Evolutionary conservation across 306 rosid genomes (phyloP).

Genomic region (Pachyrhizus erosus): DNA sequence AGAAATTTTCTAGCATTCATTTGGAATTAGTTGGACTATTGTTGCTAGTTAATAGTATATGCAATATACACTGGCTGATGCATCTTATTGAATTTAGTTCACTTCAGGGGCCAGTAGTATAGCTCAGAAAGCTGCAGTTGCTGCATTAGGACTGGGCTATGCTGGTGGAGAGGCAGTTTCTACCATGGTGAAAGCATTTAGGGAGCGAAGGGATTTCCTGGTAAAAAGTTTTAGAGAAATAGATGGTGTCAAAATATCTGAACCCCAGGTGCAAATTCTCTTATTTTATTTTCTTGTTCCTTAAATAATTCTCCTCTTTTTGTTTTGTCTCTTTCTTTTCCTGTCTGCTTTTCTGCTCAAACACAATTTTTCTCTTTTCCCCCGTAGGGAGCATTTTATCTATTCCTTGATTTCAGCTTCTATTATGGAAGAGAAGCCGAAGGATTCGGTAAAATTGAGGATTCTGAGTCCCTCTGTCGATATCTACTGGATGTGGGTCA

Average conservation of each 20-base stretch:
- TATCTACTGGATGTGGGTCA: slow-evolving; percentile 85
- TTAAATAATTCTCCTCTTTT: not conserved
- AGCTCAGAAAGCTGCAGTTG: slow-evolving; percentile 93
- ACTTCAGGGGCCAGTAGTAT: slow-evolving; percentile 96
- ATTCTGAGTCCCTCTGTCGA: slow-evolving; percentile 86
- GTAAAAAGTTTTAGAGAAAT: slow-evolving; percentile 81
- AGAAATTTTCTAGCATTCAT: slow-evolving; percentile 21
- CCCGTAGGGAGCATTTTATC: slow-evolving; percentile 96
- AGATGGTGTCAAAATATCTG: slow-evolving; percentile 79
- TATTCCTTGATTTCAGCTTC: slow-evolving; percentile 84
- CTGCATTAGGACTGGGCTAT: slow-evolving; percentile 92
- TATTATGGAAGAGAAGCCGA: slow-evolving; percentile 83
- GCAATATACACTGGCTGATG: slow-evolving; percentile 30
- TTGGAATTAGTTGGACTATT: slow-evolving; percentile 24
- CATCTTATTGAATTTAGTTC: slow-evolving; percentile 58
- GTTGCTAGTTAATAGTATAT: not conserved
- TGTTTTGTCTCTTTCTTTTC: slow-evolving; percentile 5
- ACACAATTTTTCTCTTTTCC: not conserved
- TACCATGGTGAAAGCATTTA: slow-evolving; percentile 89
- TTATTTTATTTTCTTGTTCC: slow-evolving; percentile 30
- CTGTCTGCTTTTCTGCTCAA: not conserved
- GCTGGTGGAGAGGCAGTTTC: slow-evolving; percentile 95
- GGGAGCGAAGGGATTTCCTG: slow-evolving; percentile 89
- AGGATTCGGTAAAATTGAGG: slow-evolving; percentile 82
- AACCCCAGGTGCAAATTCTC: slow-evolving; percentile 70